Conservation (phyloP, 352 stramenopile genomes). For the Lagenidium giganteum region DNA sequence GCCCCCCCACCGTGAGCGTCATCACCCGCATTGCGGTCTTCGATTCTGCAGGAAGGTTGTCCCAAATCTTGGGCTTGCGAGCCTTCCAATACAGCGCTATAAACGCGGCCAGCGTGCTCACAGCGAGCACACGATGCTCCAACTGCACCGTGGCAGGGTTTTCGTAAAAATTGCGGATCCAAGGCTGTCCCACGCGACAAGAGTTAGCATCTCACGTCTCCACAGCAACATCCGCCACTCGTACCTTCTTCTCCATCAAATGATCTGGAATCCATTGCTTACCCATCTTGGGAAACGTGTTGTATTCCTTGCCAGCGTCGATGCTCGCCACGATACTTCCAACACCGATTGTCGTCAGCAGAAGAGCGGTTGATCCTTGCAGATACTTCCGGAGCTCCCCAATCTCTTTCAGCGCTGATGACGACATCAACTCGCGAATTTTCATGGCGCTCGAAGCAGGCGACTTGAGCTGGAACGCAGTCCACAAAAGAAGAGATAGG, state of each 20-base stretch:
- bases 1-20: conserved; percentile 41
- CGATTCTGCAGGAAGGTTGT: conserved; percentile 50
- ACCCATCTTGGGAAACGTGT: conserved; percentile 94
- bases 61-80: conserved; percentile 59
- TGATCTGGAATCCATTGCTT: conserved; percentile 85
- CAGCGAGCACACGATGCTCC: conserved; percentile 93
- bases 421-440: conserved; percentile 43
- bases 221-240: no score
- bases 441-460: conserved; percentile 44
- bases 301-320: conserved; percentile 96
- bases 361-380: conserved; percentile 31
- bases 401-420: conserved; percentile 41
- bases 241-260: conserved; percentile 49
- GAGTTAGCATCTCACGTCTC: background rate
- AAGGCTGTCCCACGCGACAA: conserved; percentile 30
- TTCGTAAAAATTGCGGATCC: conserved; percentile 92
- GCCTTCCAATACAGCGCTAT: conserved; percentile 42
- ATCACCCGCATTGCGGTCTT: conserved; percentile 52
- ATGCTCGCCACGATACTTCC: conserved; percentile 90
- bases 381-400: conserved; percentile 47
- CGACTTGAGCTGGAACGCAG: conserved; percentile 48
- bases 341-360: conserved; percentile 28
- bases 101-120: conserved; percentile 71
- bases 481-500: conserved; percentile 59
- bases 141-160: conserved; percentile 96